Base-by-base conservation (phyloP, 441 rosid species). In the Gossypium aridum region DNA sequence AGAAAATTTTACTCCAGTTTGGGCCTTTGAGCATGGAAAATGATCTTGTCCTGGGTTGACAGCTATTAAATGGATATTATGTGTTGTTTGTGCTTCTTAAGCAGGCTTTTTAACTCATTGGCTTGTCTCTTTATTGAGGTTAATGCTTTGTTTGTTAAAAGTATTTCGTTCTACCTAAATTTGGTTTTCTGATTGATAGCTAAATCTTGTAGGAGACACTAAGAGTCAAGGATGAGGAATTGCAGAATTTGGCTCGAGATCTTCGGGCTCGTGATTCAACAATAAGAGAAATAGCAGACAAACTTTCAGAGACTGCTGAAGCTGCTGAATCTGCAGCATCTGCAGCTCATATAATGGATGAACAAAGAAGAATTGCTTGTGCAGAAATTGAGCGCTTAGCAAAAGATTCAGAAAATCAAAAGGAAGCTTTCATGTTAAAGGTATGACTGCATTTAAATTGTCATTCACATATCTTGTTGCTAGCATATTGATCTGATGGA, bases 261-360 rank as follows among this genome's bases (percentile, higher is more conserved):
- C 80, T 95, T 77, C 97, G 98, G 79, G 93, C 99, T 59, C 92
- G 92, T 26, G 98, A 95, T 85, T 87, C 97, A 68, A 92, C 87
- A 22, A 95, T 96, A 64, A 96, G 85, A 76, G 96, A 93, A 60
- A 88, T 96, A 77, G 99, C 98, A 28, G 97, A 96, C 26, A 96
- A 91, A 81, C 83, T 96, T 26, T 80, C 98, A n/a, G 99, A 93
- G 88, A 96, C 99, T 8, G 97, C 99, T 74, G 99, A 96, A 84
- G 98, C 99, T 76, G 99, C 98, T 63, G 97, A 91, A 83, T 89
- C 90, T 80, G 99, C 99, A 10, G 98, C 99, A 63, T 81, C 90
- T 64, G 97, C 99, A 16, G 97, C 98, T 70, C 94, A 89, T 76
- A 81, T 87, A 9, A 91, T 96, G 95, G 97, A 93, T 83, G 96